Evolutionary conservation across 441 rosid genomes (phyloP), one percentile per base, ranked within the genome.

Genomic region (Geranium incanum): DNA sequence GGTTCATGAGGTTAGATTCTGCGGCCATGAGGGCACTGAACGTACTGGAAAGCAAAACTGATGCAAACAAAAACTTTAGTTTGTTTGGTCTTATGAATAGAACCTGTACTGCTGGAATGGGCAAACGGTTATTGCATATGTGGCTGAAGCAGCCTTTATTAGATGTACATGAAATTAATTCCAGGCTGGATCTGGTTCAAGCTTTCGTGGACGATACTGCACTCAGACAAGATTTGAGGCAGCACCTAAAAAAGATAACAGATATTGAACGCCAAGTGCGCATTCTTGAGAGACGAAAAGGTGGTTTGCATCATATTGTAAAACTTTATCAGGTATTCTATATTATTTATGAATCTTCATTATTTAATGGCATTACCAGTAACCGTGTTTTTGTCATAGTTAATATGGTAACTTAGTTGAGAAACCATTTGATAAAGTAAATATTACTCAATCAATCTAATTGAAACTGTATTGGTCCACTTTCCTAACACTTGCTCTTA

Each of bases 81-180:
- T 86, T 95, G 82, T 87, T 89, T 78, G 97, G 99, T 85, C 92
- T 95, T 50, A 86, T 93, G 97, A 95, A 91, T 81, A 89, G 99
- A 84, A 95, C 98, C 13, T 93, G 98, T 75, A 89, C 99, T 37
- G 92, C 93, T 81, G 99, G 99, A 28, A 95, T 95, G 97, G 99
- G 96, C 38, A 93, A 91, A 70, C 82, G 99, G 78, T 82, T 95
- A 80, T 87, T 95, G 81, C 96, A 89, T 77, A 81, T 85, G 89
- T 95, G 99, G 98, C 85, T 95, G 68, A 95, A 93, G 79, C 97
- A 93, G 81, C 99, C 99, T 77, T 85, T 95, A 8, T 69, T 92
- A 70, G 92, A 93, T 81, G 88, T 88, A 57, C 72, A 81, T 21
- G 91, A 84, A 84, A 92, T 95, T 75, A 88, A 87, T 66, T 75